Evolutionary conservation across 2,329 filamentous ascomycete genomes (phyloP), one percentile per base, ranked within the genome.

Genomic region (Colletotrichum neosansevieriae): DNA sequence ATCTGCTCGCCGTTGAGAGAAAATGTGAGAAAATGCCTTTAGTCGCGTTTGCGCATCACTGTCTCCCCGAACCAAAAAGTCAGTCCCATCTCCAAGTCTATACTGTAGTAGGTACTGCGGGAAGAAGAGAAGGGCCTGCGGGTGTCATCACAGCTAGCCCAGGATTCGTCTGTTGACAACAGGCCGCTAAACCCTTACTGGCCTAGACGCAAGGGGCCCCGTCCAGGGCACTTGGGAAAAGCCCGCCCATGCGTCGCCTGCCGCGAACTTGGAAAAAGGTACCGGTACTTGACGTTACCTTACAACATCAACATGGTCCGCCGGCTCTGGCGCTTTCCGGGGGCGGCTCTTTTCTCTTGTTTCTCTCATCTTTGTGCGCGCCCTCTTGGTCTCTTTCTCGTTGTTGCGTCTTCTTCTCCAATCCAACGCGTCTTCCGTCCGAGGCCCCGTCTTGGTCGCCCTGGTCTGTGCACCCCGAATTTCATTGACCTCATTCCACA

Each of bases 141-240:
- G 40, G 61, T 68, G 65, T 68, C 65, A 61, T 68, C 65, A 68
- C 65, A 59, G 40, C 58, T 57, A 63, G 65, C 24, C 65, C 32
- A 38, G 53, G 54, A 56, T 68, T 42, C 51, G 47, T 17, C 54
- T 50, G 65, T 34, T 60, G 65, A 68, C 65, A 68, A 65, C 65
- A 59, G 47, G 21, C 65, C 61, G 49, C 65, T 68, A 68, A 65
- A n/a, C 65, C 54, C 19, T 50, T 65, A 32, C 47, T 36, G 5
- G 54, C 21, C 61, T 68, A 68, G 65, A 34, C 34, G 61, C 40
- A 68, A 60, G 61, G 65, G 61, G 54, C 65, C 65, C 53, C 24
- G 47, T 68, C 49, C 54, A 68, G 61, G 61, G 65, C 65, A 65
- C 42, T 53, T 45, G 45, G 32, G 24, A 62, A 50, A 56, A 34